Percentiles rank a stretch among this genome's conserved stretches.
Conservation (phyloP, 2,329 filamentous ascomycete species). For the Pseudogymnoascus sp. region DNA sequence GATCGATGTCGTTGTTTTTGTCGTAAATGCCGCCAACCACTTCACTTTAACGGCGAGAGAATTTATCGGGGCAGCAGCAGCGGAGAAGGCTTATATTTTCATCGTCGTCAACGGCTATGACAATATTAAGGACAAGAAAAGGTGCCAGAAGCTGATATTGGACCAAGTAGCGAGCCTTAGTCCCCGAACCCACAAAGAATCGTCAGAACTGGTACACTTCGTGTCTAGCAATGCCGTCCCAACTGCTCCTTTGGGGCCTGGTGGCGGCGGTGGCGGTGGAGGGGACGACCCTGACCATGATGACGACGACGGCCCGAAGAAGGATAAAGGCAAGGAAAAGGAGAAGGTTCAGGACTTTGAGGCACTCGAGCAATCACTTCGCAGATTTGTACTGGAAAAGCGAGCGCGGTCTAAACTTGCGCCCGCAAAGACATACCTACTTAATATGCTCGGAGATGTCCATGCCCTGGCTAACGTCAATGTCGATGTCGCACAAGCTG, state of each 20-base stretch:
- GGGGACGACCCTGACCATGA: slow-evolving; percentile 34
- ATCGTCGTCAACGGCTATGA: slow-evolving; percentile 98
- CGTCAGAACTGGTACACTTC: slow-evolving; percentile 89
- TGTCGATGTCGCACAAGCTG: slow-evolving; percentile 74
- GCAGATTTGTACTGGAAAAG: slow-evolving; percentile 93
- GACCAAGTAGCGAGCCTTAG: slow-evolving; percentile 86
- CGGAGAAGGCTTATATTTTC: slow-evolving; percentile 97
- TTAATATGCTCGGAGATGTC: slow-evolving; percentile 88
- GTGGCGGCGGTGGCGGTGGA: slow-evolving; percentile 51
- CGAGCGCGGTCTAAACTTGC: slow-evolving; percentile 90
- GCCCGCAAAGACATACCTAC: slow-evolving; percentile 87
- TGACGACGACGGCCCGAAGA: slow-evolving; percentile 45
- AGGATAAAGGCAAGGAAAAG: slow-evolving; percentile 76
- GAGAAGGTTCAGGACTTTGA: slow-evolving; percentile 88
- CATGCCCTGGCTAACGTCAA: slow-evolving; percentile 79
- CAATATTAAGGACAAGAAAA: slow-evolving; percentile 81
- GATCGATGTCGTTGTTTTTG: slow-evolving; percentile 97
- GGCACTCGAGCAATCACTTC: slow-evolving; percentile 76
- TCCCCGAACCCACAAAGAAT: slow-evolving; percentile 86
- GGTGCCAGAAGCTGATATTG: slow-evolving; percentile 87
- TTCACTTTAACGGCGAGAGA: slow-evolving; percentile 97
- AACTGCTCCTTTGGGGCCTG: slow-evolving; percentile 51
- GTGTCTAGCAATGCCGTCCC: slow-evolving; percentile 96
- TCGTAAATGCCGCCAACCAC: slow-evolving; percentile 95
- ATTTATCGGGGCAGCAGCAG: slow-evolving; percentile 90